These are phyloP conservation scores for Eleusine coracana DNA, from an alignment of 176 grass and related monocot species.

Conservation along the genomic window DNA sequence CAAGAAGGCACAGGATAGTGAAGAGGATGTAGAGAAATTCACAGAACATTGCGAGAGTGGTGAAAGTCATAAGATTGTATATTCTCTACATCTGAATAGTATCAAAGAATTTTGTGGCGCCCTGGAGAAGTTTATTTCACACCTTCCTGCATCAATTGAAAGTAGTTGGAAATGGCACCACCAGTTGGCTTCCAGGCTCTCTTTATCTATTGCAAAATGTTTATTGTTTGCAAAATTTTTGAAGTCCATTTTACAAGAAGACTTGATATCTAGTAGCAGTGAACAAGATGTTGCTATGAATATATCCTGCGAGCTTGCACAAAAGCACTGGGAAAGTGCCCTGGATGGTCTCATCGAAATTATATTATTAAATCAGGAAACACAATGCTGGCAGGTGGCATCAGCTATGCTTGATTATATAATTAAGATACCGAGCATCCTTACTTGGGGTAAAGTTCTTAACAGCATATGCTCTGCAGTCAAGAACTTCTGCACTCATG, in stretches of 20 bases:
- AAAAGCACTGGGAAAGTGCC: constrained; percentile 68
- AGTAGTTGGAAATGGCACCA: constrained; percentile 62
- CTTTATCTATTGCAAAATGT: constrained; percentile 53
- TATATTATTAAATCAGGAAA: constrained; percentile 72
- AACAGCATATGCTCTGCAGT: constrained; percentile 58
- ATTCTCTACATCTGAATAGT: constrained; percentile 37
- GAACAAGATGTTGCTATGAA: constrained; percentile 32
- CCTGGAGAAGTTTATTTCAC: constrained; percentile 58
- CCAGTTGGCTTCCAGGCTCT: constrained; percentile 54
- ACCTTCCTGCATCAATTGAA: constrained; percentile 58
- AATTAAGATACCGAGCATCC: constrained; percentile 55
- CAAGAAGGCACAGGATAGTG: constrained; percentile 34
- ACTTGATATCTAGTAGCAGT: constrained; percentile 16
- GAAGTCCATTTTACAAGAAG: constrained; percentile 45
- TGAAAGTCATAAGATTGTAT: constrained; percentile 19
- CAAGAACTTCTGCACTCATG: constrained; percentile 67
- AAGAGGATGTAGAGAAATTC: constrained; percentile 34
- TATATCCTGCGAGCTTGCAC: constrained; percentile 41
- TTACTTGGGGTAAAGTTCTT: constrained; percentile 57
- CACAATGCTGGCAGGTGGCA: constrained; percentile 85
- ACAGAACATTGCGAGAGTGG: constrained; percentile 23
- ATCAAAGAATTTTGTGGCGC: constrained; percentile 55
- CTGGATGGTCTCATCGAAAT: constrained; percentile 59
- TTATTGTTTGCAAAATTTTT: constrained; percentile 61
- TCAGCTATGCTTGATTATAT: constrained; percentile 79